Conservation (phyloP, 139 green algal genomes). For the Dunaliella sp. region DNA sequence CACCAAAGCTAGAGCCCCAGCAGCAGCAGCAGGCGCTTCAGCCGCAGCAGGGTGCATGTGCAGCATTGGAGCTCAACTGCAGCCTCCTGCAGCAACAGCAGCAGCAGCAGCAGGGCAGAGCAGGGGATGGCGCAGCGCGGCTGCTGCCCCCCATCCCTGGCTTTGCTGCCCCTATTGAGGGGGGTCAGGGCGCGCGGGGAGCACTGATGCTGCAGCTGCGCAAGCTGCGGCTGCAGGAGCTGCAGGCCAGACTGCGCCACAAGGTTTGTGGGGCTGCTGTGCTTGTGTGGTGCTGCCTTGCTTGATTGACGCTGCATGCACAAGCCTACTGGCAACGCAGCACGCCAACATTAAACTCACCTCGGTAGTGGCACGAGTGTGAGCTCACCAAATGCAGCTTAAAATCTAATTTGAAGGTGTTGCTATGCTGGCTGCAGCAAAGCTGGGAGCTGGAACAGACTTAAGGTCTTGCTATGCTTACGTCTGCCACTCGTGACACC, state of each 20-base stretch:
- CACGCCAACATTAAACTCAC: too few relatives aligned
- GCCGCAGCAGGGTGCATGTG: neutral
- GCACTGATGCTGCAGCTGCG: conserved; percentile 49
- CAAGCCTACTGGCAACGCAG: too few relatives aligned
- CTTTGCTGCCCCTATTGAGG: neutral
- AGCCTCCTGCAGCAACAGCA: neutral
- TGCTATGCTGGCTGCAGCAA: too few relatives aligned
- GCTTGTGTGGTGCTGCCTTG: too few relatives aligned
- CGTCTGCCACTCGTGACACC: too few relatives aligned
- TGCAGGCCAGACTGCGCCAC: conserved; percentile 23
- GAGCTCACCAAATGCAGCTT: too few relatives aligned
- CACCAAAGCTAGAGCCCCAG: neutral
- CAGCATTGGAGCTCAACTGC: neutral
- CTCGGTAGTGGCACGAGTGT: too few relatives aligned
- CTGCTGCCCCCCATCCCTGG: neutral
- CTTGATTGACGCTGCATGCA: too few relatives aligned
- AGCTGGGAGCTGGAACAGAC: too few relatives aligned
- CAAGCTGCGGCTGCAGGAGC: conserved; percentile 45
- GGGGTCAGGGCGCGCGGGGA: conserved; percentile 13
- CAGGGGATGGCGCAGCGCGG: neutral
- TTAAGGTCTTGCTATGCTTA: too few relatives aligned
- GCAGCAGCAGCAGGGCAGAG: neutral
- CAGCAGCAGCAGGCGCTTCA: neutral
- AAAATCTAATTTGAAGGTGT: too few relatives aligned
- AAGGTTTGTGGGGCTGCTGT: conserved; percentile 20